Evolutionary conservation across 1,284 basidiomycete species (phyloP), one percentile per base, ranked within the genome.

Genomic region (Spongiforma sp.): DNA sequence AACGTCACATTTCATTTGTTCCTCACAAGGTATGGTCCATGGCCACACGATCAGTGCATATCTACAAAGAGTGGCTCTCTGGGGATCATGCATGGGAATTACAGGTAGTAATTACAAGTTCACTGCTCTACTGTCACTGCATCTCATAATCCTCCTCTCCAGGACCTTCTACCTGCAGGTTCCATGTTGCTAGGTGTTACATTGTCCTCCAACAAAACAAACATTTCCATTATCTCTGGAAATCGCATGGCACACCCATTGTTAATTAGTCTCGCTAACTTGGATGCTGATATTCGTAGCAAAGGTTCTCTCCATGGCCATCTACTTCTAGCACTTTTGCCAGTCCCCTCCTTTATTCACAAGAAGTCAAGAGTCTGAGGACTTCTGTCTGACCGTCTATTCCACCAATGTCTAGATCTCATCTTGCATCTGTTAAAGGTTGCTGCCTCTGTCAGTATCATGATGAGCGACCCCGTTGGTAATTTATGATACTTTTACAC

Each of bases 71-170:
- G 21, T 53, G 50, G 30, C 50, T 53, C 11, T 12, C 50, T 3
- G 37, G 37, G 10, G 36, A 60, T 41, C 59, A 60, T 3, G 17
- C 59, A 24, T 60, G 59, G 59, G 59, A 60, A 34, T 8, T 60
- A 26, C 59, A 60, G 59, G 59, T 54, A 34, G n/a, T 28, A n/a
- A 19, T 21, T 19, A 10, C 19, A 21, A 24, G 41, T 10, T 7
- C 41, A 43, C 5, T 43, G 41, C 9, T 41, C 21, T 43, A 19
- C 41, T 43, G 2, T 43, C n/a, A 11, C 10, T 11, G 41, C 5
- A n/a, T 11, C 41, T 43, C 24, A 43, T 21, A 11, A n/a, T 11
- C 41, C 41, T 21, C 21, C 19, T 19, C 41, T 43, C 21, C 41
- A 43, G 41, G 5, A 43, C 41, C 41, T 19, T 21, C 24, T 52